These are phyloP conservation scores for Rosa lucieae DNA, from an alignment of 306 rosid species.

Conservation along the genomic window DNA sequence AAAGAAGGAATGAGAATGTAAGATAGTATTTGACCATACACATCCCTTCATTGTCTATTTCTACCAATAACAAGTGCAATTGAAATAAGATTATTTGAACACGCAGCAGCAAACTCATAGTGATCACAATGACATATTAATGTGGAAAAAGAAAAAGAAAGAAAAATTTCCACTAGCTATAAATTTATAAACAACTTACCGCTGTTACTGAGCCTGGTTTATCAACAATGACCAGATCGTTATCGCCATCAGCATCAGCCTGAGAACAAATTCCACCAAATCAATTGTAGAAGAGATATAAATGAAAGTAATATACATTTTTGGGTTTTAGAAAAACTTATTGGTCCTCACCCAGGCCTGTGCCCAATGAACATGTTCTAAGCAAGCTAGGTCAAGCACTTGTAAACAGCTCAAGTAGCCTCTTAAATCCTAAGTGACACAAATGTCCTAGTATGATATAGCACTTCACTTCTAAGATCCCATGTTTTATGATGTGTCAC, in stretches of 20 bases:
- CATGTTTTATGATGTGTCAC: neutral
- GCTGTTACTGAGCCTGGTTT: constrained; percentile 38
- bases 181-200: constrained; percentile 40
- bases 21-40: neutral
- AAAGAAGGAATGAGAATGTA: neutral
- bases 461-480: neutral
- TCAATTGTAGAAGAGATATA: constrained; percentile 15
- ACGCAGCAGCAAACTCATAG: neutral
- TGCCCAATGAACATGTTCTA: constrained; percentile 20
- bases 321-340: neutral
- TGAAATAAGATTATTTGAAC: neutral
- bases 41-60: neutral
- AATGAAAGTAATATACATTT: neutral
- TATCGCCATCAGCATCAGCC: constrained; percentile 53
- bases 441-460: constrained; percentile 10
- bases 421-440: constrained; percentile 3
- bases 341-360: constrained; percentile 4
- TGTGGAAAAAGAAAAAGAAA: neutral
- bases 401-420: constrained; percentile 14
- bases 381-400: constrained; percentile 15
- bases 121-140: neutral
- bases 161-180: neutral
- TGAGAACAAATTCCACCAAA: constrained; percentile 37
- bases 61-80: neutral
- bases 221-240: constrained; percentile 36